Percentiles rank a stretch among this genome's conserved stretches.
phyloP scores from a whole-genome alignment of 1,284 basidiomycete genomes.

The Testicularia cyperi region DNA sequence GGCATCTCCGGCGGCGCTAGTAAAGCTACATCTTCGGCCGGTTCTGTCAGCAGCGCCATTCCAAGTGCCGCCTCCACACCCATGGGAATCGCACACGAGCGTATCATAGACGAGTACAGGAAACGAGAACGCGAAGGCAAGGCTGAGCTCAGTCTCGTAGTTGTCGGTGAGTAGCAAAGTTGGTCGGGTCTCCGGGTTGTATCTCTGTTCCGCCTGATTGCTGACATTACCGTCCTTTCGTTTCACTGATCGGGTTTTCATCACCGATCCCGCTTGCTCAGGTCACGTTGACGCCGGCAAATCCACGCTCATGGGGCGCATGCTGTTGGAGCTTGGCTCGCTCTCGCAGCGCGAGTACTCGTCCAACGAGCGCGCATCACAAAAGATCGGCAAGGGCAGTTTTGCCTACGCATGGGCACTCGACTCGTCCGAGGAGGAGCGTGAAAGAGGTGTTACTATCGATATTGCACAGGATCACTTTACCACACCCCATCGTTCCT shows the following conservation, averaged over 20 bases:
- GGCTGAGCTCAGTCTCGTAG: slow-evolving; percentile 80
- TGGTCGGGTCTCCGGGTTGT: no score
- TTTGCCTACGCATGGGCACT: slow-evolving; percentile 98
- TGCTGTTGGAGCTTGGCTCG: slow-evolving; percentile 87
- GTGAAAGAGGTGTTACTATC: slow-evolving; percentile 94
- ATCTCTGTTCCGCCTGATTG: no score
- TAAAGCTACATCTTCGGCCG: slow-evolving; percentile 31
- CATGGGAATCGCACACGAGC: slow-evolving; percentile 75
- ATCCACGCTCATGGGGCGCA: slow-evolving; percentile 91
- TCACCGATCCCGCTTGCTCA: slow-evolving; percentile 53
- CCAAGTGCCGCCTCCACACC: slow-evolving; percentile 62
- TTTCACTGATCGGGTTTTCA: not conserved
- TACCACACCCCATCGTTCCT: slow-evolving; percentile 73
- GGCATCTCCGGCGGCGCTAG: slow-evolving; percentile 20
- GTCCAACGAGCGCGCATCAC: slow-evolving; percentile 86
- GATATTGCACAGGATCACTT: slow-evolving; percentile 88
- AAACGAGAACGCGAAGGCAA: slow-evolving; percentile 68
- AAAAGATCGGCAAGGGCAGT: slow-evolving; percentile 85
- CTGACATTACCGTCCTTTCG: no score
- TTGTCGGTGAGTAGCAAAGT: slow-evolving; percentile 84
- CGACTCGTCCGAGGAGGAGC: slow-evolving; percentile 88
- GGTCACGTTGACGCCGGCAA: slow-evolving; percentile 99
- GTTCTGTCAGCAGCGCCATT: slow-evolving; percentile 60
- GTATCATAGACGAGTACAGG: slow-evolving; percentile 78
- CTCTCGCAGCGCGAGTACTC: slow-evolving; percentile 80